These are phyloP conservation scores for Heterobasidion annosum DNA, from an alignment of 1,284 basidiomycete species.

Conservation along the genomic window DNA sequence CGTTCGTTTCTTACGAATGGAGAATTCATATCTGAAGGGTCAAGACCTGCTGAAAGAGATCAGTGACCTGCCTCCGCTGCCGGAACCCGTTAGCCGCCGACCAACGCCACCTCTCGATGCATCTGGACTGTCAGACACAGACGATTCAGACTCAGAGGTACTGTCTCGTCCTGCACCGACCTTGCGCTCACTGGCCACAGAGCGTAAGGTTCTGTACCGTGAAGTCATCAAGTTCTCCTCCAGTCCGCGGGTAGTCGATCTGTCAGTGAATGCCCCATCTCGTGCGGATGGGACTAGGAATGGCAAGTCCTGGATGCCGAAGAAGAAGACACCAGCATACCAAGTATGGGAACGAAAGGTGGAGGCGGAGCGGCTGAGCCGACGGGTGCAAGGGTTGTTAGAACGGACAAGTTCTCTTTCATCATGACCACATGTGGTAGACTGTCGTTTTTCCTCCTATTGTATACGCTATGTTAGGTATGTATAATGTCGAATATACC, in stretches of 20 bases:
- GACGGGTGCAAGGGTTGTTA: slow-evolving; percentile 60
- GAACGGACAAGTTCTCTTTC: slow-evolving; percentile 39
- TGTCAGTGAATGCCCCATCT: slow-evolving; percentile 51
- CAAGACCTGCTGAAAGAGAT: slow-evolving; percentile 82
- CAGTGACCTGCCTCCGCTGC: slow-evolving; percentile 59
- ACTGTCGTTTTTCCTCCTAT: no score
- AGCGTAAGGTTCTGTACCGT: slow-evolving; percentile 75
- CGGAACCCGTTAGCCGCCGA: slow-evolving; percentile 32
- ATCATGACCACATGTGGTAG: not conserved
- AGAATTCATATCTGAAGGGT: slow-evolving; percentile 89
- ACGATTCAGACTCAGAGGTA: slow-evolving; percentile 46
- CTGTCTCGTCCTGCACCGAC: slow-evolving; percentile 34
- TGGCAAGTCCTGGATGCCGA: slow-evolving; percentile 57
- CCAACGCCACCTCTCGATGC: slow-evolving; percentile 55
- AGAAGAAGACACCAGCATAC: slow-evolving; percentile 69
- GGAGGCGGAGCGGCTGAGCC: slow-evolving; percentile 62
- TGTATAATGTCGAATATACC: not conserved
- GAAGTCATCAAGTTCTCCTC: slow-evolving; percentile 80
- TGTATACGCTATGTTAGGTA: not conserved
- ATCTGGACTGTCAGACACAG: slow-evolving; percentile 54
- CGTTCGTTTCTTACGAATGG: slow-evolving; percentile 81
- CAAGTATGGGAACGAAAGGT: slow-evolving; percentile 71
- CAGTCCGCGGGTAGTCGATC: slow-evolving; percentile 73
- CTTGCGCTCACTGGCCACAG: slow-evolving; percentile 61
- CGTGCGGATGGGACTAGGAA: slow-evolving; percentile 31